phyloP scores from a whole-genome alignment of 2,329 filamentous ascomycete genomes.

The Ustulina deusta region DNA sequence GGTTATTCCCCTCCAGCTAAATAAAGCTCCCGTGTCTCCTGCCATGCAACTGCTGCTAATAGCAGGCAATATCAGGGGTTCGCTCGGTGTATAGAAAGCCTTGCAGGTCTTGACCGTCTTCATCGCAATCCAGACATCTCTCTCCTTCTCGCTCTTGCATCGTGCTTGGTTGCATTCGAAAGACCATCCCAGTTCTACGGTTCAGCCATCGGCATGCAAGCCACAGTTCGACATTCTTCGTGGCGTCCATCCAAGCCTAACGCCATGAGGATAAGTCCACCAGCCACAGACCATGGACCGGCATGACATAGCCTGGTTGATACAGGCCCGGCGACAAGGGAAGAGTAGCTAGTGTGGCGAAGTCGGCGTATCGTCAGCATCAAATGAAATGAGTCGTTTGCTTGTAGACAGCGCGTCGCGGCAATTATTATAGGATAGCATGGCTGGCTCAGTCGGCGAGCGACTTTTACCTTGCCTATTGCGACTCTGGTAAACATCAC shows the following conservation, averaged over 20 bases:
- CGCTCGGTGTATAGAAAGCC: not conserved
- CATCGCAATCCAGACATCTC: not conserved
- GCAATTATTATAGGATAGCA: slow-evolving; percentile 20
- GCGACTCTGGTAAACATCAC: slow-evolving; percentile 9
- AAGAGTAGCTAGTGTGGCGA: slow-evolving; percentile 22
- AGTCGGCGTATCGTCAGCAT: slow-evolving; percentile 20
- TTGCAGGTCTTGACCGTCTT: not conserved
- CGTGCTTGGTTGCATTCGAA: not conserved
- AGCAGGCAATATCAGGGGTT: not conserved
- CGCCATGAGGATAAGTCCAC: not conserved
- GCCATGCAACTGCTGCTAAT: not conserved
- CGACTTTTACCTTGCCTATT: slow-evolving; percentile 6
- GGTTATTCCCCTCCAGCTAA: not conserved
- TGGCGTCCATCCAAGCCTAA: not conserved
- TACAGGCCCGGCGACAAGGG: not conserved
- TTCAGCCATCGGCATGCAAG: not conserved
- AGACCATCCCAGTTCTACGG: not conserved
- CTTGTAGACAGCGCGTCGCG: not conserved
- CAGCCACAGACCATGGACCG: slow-evolving; percentile 30
- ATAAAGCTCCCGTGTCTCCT: not conserved
- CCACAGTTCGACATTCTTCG: slow-evolving; percentile 3
- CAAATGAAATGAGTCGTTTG: slow-evolving; percentile 21
- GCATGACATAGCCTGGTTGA: slow-evolving; percentile 8
- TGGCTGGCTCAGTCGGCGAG: slow-evolving; percentile 17
- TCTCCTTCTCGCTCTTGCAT: not conserved